phyloP scores from a whole-genome alignment of 306 rosid species.

The Alnus glutinosa region DNA sequence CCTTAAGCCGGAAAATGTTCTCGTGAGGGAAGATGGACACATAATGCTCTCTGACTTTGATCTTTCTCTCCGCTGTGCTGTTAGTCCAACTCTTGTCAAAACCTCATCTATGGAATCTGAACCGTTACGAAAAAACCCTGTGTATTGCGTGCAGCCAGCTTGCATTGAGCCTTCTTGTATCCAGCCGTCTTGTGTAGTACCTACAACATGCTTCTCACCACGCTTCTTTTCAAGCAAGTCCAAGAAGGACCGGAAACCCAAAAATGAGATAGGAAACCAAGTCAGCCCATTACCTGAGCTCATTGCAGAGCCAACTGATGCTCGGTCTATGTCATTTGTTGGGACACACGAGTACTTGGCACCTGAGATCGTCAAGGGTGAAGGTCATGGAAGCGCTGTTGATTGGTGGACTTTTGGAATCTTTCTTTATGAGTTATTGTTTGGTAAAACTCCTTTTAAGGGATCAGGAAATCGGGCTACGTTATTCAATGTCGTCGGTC shows the following conservation, averaged over 20 bases:
- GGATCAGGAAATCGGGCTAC: constrained; percentile 96
- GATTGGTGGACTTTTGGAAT: constrained; percentile 99
- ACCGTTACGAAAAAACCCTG: constrained; percentile 68
- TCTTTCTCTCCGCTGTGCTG: constrained; percentile 89
- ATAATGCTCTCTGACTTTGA: constrained; percentile 98
- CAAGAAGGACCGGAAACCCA: constrained; percentile 82
- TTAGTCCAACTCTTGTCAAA: constrained; percentile 90
- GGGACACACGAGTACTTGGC: constrained; percentile 98
- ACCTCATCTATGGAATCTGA: constrained; percentile 62
- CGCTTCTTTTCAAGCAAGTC: constrained; percentile 90
- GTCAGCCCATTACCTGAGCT: constrained; percentile 92
- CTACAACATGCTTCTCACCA: constrained; percentile 93
- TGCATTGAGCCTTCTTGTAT: constrained; percentile 96
- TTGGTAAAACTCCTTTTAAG: constrained; percentile 95
- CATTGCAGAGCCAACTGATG: constrained; percentile 94
- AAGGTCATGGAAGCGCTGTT: constrained; percentile 97
- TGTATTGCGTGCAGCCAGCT: constrained; percentile 88
- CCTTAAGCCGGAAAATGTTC: constrained; percentile 94
- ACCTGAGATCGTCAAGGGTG: constrained; percentile 96
- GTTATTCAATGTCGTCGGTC: constrained; percentile 84
- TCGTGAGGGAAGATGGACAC: constrained; percentile 95
- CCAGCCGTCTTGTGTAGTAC: constrained; percentile 96
- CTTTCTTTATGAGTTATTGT: constrained; percentile 84
- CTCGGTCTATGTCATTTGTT: constrained; percentile 98
- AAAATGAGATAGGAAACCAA: constrained; percentile 83